Conservation (phyloP, 2,329 filamentous ascomycete genomes). For the Huntiella abstrusa region DNA sequence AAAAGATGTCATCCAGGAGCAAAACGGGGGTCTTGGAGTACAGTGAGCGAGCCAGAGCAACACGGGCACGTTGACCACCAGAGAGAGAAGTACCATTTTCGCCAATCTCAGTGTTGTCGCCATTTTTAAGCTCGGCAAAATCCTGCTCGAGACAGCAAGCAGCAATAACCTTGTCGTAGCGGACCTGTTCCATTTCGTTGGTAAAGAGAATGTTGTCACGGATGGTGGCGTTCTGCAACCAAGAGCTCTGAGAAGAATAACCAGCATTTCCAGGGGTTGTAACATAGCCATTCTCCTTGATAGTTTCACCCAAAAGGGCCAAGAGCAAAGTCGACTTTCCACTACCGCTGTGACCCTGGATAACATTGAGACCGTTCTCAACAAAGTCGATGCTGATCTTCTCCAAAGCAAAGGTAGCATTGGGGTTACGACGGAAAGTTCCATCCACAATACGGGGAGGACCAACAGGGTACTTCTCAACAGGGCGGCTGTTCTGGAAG, state of each 20-base stretch:
- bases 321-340: slow-evolving; percentile 38
- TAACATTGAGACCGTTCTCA: slow-evolving; percentile 33
- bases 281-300: slow-evolving; percentile 28
- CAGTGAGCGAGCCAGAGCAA: slow-evolving; percentile 36
- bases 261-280: slow-evolving; percentile 33
- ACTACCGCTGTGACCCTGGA: slow-evolving; percentile 34
- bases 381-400: slow-evolving; percentile 32
- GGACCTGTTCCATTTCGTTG: slow-evolving; percentile 28
- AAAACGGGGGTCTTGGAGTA: slow-evolving; percentile 37
- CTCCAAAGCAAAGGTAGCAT: slow-evolving; percentile 29
- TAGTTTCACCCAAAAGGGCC: slow-evolving; percentile 35
- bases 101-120: slow-evolving; percentile 33
- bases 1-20: slow-evolving; percentile 40
- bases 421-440: slow-evolving; percentile 30
- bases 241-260: slow-evolving; percentile 37
- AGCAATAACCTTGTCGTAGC: slow-evolving; percentile 35
- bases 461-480: slow-evolving; percentile 29
- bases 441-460: slow-evolving; percentile 27
- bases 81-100: slow-evolving; percentile 37
- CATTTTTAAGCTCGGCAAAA: slow-evolving; percentile 28
- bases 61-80: slow-evolving; percentile 36
- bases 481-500: slow-evolving; percentile 30
- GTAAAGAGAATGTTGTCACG: slow-evolving; percentile 37
- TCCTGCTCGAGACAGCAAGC: slow-evolving; percentile 35
- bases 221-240: slow-evolving; percentile 38